Evolutionary conservation across 345 rosid genomes (phyloP), one percentile per base, ranked within the genome.

Genomic region (Cochlearia excelsa): DNA sequence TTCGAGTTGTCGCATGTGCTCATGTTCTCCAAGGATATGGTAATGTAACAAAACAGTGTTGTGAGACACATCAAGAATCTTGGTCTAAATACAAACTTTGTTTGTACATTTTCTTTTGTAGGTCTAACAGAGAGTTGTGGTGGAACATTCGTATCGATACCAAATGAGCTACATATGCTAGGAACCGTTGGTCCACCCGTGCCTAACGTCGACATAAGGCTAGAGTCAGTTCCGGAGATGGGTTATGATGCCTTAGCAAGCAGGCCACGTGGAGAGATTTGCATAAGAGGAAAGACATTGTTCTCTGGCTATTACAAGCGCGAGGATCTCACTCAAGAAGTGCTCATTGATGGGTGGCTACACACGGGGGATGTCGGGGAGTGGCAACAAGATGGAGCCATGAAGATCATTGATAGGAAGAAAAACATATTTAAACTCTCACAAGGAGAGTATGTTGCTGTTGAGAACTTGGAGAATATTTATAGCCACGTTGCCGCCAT

Each of bases 1-100:
- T 93, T 39, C 81, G 97, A 65, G 99, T 90, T 73, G 99, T 93
- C 10, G 80, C 99, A 30, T 93, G 97, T 78, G 83, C 92, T 55
- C 94, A 90, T 75, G 92, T 93, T 71, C 81, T 90, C 11, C 99
- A 93, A 79, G 99, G 99, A 90, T 93, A 93, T 63, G 99, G 99
- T 92, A 79, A 40, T 43, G 38, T 7, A 71, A 37, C 40, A 37
- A 23, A 65, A 51, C 9, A 34, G 63, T 58, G n/a, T 42, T 55
- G 5, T 33, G 16, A 10, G 16, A 29, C 51, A 27, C 53, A 28
- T 45, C 44, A 47, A 50, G 26, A 54, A 34, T 42, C 62, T 40
- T 10, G 26, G 30, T 23, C 57, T 9, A 34, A 33, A 1, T 34
- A 33, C 42, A 54, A 47, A 10, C 11, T 6, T 7, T 65, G 46